These are phyloP conservation scores for Calophaca sinica DNA, from an alignment of 306 rosid genomes.

Conservation along the genomic window DNA sequence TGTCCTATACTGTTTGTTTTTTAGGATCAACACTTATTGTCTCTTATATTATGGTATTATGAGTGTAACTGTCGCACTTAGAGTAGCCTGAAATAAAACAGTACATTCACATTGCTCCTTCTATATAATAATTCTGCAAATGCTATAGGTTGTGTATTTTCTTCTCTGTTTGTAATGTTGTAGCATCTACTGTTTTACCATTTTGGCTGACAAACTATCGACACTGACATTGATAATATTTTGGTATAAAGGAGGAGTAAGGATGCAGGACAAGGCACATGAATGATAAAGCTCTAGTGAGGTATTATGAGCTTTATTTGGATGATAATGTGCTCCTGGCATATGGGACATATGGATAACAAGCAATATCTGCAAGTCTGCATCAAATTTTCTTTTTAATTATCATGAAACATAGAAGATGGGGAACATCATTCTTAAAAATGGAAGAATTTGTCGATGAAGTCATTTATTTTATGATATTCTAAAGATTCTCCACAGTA, in stretches of 20 bases:
- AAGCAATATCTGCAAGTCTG: too few relatives aligned
- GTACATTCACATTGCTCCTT: conserved; percentile 26
- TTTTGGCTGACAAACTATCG: neutral
- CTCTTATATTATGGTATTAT: conserved; percentile 4
- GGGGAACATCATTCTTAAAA: neutral
- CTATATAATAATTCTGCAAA: neutral
- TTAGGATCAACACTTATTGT: conserved; percentile 4
- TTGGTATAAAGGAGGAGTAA: neutral
- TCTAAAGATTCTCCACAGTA: too few relatives aligned
- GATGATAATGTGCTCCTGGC: too few relatives aligned
- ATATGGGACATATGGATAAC: too few relatives aligned
- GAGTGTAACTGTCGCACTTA: conserved; percentile 6
- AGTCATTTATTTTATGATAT: too few relatives aligned
- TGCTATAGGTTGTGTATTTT: neutral
- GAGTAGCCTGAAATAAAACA: conserved; percentile 20
- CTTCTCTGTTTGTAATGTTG: too few relatives aligned
- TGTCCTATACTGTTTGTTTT: conserved; percentile 11
- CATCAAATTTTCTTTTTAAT: neutral
- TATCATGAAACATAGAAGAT: neutral
- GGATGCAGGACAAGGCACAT: neutral
- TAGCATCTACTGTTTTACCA: neutral
- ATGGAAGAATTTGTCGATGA: too few relatives aligned
- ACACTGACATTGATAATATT: neutral
- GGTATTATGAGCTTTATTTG: too few relatives aligned
- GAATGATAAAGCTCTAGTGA: too few relatives aligned